Base-by-base conservation (phyloP, 2,329 filamentous ascomycete species). In the Lecanicillium sp. region DNA sequence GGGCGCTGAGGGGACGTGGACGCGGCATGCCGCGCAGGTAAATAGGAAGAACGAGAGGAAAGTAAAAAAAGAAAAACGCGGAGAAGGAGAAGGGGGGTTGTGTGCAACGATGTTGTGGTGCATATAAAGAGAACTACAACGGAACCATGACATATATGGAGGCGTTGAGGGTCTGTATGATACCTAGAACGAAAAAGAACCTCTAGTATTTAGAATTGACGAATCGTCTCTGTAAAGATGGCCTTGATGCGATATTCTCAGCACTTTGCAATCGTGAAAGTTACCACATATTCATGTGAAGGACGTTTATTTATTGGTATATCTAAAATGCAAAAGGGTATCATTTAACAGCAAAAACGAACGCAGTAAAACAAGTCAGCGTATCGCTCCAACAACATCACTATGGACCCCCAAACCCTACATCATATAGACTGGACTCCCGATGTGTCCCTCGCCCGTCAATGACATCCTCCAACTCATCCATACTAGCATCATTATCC, bases 21-120 rank as follows among this genome's bases (percentile, higher is more conserved):
- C 80, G 87, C 41, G 87, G 87, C 27, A 92, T 97, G 88, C 90
- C 92, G 18, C 79, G 86, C 62, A 74, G 86, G 70, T 90, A 72
- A 55, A 46, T 28, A 25, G 8, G 10, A 28, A 9, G 29, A 40
- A 36, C 18, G 18, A 36, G 35, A 25, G 33, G n/a, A n/a, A n/a
- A n/a, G n/a, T n/a, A n/a, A 41, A 22, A 30, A 41, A 44, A 37
- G 18, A 25, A 40, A 40, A 36, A 38, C 29, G 20, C 22, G 31
- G 39, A 40, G 49, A 27, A 28, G 15, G 33, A 44, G 40, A 34
- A 30, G 10, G 33, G 39, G 40, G 44, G 15, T 33, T 17, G 15
- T 33, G 30, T 17, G 15, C 15, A 33, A 33, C 13, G 31, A n/a
- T 17, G 18, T 4, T 33, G 14, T 33, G 12, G 15, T 33, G 18